Percentiles rank a stretch among this genome's conserved stretches.
These are phyloP conservation scores for Lophiostoma macrostomum DNA, from an alignment of 495 filamentous ascomycete genomes.

Conservation along the genomic window DNA sequence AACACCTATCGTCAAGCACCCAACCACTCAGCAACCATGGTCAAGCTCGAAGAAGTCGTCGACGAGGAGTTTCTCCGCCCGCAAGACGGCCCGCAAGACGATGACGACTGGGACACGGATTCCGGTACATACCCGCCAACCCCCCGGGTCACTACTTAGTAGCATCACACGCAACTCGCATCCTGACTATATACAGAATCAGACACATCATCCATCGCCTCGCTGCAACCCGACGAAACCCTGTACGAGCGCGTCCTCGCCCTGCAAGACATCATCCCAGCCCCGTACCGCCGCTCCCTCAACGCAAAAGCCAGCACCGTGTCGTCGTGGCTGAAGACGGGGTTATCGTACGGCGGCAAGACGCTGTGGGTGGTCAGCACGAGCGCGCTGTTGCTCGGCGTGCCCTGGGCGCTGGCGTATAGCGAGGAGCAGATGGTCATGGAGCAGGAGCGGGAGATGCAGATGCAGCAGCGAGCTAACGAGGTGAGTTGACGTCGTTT, in stretches of 20 bases:
- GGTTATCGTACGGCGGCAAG: constrained; percentile 70
- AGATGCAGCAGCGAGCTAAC: constrained; percentile 77
- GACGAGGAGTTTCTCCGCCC: constrained; percentile 85
- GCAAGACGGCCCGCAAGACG: constrained; percentile 72
- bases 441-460: constrained; percentile 96
- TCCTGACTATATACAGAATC: constrained; percentile 33
- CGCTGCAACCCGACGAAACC: constrained; percentile 53
- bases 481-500: constrained; percentile 58
- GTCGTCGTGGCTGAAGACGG: constrained; percentile 57
- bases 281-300: constrained; percentile 71
- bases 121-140: constrained; percentile 59
- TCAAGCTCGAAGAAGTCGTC: constrained; percentile 91
- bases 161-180: background rate
- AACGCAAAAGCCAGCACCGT: constrained; percentile 55
- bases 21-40: constrained; percentile 67
- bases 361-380: constrained; percentile 84
- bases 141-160: background rate
- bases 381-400: constrained; percentile 80
- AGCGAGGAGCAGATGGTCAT: constrained; percentile 92
- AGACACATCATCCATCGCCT: constrained; percentile 55
- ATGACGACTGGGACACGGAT: constrained; percentile 78
- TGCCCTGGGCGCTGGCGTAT: constrained; percentile 89
- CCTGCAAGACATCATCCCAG: constrained; percentile 87
- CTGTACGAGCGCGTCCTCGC: constrained; percentile 78
- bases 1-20: background rate